phyloP scores from a whole-genome alignment of 129 eudicot genomes.

The carrot (Daucus carota) region DNA sequence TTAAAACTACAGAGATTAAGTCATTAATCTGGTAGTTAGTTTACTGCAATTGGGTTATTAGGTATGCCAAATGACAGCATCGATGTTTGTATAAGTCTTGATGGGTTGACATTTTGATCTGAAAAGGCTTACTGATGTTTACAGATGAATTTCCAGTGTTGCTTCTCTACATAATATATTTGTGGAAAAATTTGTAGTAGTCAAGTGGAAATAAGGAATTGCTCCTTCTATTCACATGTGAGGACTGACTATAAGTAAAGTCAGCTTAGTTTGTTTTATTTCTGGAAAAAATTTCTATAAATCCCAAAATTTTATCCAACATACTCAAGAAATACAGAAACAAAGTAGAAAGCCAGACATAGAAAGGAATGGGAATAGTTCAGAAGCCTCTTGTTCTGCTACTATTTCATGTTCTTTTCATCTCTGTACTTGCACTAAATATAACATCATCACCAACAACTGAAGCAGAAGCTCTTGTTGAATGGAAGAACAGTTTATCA shows the following conservation, averaged over 20 bases:
- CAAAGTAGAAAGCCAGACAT: not conserved
- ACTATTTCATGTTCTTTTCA: constrained; percentile 22
- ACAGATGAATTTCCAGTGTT: no score
- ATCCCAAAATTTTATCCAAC: not conserved
- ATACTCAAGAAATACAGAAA: not conserved
- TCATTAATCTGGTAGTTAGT: not conserved
- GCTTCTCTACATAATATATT: no score
- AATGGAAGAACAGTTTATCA: constrained; percentile 56
- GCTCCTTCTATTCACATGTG: no score
- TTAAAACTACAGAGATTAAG: no score
- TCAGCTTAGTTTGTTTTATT: not conserved
- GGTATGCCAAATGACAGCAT: not conserved
- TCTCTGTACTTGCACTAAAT: constrained; percentile 33
- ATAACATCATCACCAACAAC: constrained; percentile 34
- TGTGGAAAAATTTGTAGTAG: no score
- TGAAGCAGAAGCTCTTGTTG: constrained; percentile 64
- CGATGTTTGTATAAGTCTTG: no score
- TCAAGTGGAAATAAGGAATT: no score
- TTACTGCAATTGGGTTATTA: not conserved
- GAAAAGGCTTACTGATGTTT: no score
- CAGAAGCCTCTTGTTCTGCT: constrained; percentile 12
- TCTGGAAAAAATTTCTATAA: not conserved
- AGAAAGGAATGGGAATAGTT: constrained; percentile 24
- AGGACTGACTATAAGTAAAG: no score
- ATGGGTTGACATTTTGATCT: no score